Percentiles rank a stretch among this genome's conserved stretches.
These are phyloP conservation scores for Chionographis japonica DNA, from an alignment of 106 monocot genomes.

Conservation along the genomic window DNA sequence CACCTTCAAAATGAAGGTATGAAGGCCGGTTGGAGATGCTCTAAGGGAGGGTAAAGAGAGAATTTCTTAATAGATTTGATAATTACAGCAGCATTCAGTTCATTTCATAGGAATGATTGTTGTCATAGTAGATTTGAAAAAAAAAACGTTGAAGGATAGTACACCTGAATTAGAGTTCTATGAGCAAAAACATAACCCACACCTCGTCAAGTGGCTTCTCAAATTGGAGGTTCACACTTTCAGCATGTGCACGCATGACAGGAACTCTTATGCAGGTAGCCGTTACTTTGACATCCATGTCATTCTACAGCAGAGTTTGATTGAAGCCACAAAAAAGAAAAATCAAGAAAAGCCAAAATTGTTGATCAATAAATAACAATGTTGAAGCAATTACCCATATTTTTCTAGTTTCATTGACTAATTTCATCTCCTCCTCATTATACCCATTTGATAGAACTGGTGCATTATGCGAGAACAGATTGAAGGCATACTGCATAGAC, in stretches of 20 bases:
- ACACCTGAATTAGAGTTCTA: background rate
- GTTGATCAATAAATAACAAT: background rate
- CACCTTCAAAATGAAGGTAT: too few relatives aligned
- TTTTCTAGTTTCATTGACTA: slow-evolving; percentile 95
- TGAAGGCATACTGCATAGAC: slow-evolving; percentile 88
- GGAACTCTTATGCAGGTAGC: slow-evolving; percentile 97
- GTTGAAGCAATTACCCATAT: slow-evolving; percentile 65
- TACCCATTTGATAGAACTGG: slow-evolving; percentile 90
- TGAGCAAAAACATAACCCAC: background rate
- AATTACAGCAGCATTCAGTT: too few relatives aligned
- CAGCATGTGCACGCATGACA: slow-evolving; percentile 97
- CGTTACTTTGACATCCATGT: slow-evolving; percentile 84
- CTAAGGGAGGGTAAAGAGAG: too few relatives aligned
- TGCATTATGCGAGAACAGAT: slow-evolving; percentile 97
- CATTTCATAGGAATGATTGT: too few relatives aligned
- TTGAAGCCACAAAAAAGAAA: background rate
- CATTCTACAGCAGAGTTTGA: slow-evolving; percentile 44
- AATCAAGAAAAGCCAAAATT: background rate
- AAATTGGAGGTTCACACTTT: slow-evolving; percentile 95
- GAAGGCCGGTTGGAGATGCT: too few relatives aligned
- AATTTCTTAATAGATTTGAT: too few relatives aligned
- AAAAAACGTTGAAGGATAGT: background rate
- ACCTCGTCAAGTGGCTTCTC: slow-evolving; percentile 97
- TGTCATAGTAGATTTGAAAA: background rate
- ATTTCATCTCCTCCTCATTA: slow-evolving; percentile 98